Percentiles rank a stretch among this genome's conserved stretches.
These are phyloP conservation scores for Amaranthus tricolor DNA, from an alignment of 179 eudicot genomes.

Conservation along the genomic window DNA sequence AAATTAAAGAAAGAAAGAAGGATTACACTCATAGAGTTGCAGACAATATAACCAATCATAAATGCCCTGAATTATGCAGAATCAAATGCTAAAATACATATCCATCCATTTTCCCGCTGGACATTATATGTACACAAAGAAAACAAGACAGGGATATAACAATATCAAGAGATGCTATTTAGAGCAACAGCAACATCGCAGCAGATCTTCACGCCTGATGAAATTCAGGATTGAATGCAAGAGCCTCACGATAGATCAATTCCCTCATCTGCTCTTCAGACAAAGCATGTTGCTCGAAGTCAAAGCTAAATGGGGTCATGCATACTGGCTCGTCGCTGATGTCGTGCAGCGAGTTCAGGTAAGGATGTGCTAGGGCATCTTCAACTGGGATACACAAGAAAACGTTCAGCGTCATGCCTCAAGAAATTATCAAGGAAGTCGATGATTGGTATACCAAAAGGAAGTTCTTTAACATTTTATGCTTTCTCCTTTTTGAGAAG, in stretches of 20 bases:
- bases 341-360: slow-evolving; percentile 76
- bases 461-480: background rate
- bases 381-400: slow-evolving; percentile 55
- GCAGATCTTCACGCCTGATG: slow-evolving; percentile 38
- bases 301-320: slow-evolving; percentile 74
- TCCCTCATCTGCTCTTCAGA: slow-evolving; percentile 92
- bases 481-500: background rate
- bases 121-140: slow-evolving; percentile 33
- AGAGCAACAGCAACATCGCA: background rate
- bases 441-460: background rate
- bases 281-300: slow-evolving; percentile 83
- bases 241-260: slow-evolving; percentile 77
- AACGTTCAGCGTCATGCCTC: background rate
- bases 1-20: too few species aligned
- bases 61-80: slow-evolving; percentile 26
- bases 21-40: slow-evolving; percentile 16
- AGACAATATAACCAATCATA: slow-evolving; percentile 17
- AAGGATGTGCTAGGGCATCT: slow-evolving; percentile 86
- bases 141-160: slow-evolving; percentile 2
- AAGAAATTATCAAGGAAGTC: background rate
- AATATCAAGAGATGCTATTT: slow-evolving; percentile 9
- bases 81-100: slow-evolving; percentile 21
- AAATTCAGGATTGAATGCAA: slow-evolving; percentile 81
- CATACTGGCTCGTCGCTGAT: slow-evolving; percentile 86
- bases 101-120: slow-evolving; percentile 22